Base-by-base conservation (phyloP, 805 yeast species). In the Ogataea nakhonphanomensis region DNA sequence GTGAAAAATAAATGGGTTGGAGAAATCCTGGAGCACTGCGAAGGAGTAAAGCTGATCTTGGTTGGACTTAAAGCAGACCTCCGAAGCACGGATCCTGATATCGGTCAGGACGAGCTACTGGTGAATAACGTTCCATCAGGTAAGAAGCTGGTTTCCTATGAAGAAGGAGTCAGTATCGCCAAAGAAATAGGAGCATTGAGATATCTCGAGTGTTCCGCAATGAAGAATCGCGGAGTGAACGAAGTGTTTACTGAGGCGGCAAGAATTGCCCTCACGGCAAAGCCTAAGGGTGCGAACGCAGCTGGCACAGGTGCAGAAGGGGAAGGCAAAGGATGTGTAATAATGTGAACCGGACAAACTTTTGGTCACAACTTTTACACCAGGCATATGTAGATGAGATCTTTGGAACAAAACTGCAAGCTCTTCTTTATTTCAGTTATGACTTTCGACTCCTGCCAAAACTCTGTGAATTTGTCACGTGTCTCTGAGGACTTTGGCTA, bases 171-270 rank as follows among this genome's bases (percentile, higher is more conserved):
- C 43, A 81, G 81, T 0, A 88, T 91, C 55, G 99, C 99, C 27
- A 89, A 89, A 58, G 78, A 78, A 59, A 85, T 93, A 31, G 97
- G 97, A 17, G 98, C 99, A 0, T 70, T 90, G 54, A 78, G 98
- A 57, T 93, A 93, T 62, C 73, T 93, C 58, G 99, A 93, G 65
- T 93, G 99, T 67, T 86, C 96, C 21, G 98, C 99, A 6, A 93
- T 90, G 71, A 81, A 84, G 62, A 91, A 90, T 64, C 78, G 95
- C 58, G 99, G 99, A 50, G 99, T 93, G n/a, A 93, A 95, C 58
- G 99, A 93, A 67, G 98, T 97, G 8, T 93, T 93, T 61, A 89
- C 97, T 0, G 99, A 93, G 66, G 99, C 98, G 31, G 96, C 98
- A 7, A 81, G 99, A 62, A 90, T 95, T 57, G 98, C 97, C 2